Percentiles rank a stretch among this genome's conserved stretches.
phyloP scores from a whole-genome alignment of 192 early-diverging fungal genomes.

The Phlyctochytrium bullatum region DNA sequence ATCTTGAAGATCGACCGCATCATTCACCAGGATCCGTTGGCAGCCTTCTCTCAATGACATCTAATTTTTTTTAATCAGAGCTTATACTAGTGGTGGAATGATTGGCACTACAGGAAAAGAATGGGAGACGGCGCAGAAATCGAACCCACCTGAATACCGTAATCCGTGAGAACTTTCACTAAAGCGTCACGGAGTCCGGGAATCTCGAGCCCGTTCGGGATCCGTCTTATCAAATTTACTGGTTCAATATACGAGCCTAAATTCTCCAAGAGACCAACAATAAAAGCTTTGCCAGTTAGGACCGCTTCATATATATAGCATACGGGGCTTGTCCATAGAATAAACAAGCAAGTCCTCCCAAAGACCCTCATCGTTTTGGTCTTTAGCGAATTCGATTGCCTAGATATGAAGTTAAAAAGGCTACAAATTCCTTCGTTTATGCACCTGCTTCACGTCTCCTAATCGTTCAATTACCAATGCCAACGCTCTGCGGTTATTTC shows the following conservation, averaged over 20 bases:
- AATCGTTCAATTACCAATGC: slow-evolving; percentile 90
- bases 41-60: slow-evolving; percentile 87
- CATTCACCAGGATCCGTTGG: slow-evolving; percentile 83
- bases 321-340: slow-evolving; percentile 92
- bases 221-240: slow-evolving; percentile 70
- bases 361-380: slow-evolving; percentile 91
- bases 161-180: slow-evolving; percentile 88
- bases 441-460: slow-evolving; percentile 80
- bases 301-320: too few species aligned
- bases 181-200: slow-evolving; percentile 78
- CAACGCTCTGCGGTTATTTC: slow-evolving; percentile 89
- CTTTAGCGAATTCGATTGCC: slow-evolving; percentile 98
- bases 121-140: too few species aligned
- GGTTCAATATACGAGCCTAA: slow-evolving; percentile 86
- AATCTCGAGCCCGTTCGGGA: slow-evolving; percentile 77
- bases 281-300: slow-evolving; percentile 77
- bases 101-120: too few species aligned
- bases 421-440: slow-evolving; percentile 7
- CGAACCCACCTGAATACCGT: slow-evolving; percentile 75
- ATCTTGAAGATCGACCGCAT: slow-evolving; percentile 74
- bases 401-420: slow-evolving; percentile 25
- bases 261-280: slow-evolving; percentile 87
- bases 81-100: too few species aligned
- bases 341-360: slow-evolving; percentile 96
- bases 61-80: too few species aligned